Base-by-base conservation (phyloP, 192 early-diverging fungal genomes). In the Umbelopsis isabellina region DNA sequence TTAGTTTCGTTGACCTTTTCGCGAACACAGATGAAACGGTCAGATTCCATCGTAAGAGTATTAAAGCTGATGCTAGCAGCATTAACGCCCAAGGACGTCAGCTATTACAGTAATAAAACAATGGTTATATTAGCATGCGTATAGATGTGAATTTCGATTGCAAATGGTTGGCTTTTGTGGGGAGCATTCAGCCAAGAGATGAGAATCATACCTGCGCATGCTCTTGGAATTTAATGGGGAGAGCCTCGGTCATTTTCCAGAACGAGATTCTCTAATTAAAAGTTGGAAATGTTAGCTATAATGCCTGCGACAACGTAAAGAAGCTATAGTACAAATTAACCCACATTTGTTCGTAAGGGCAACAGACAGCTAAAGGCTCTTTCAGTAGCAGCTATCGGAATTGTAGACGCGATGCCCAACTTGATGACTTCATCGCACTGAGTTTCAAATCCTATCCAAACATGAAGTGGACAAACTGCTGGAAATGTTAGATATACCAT, bases 21-120 rank as follows among this genome's bases (percentile, higher is more conserved):
- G 55, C 97, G 92, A 37, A 98, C 90, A 84, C 96, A 97, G 74
- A 99, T 97, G 82, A 93, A 99, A 72, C 95, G 92, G 82, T 99
- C 96, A 10, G 96, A 97, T 79, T 99, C 95, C 83, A 99, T 91
- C 65, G 97, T 99, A 68, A 99, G 86, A 18, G 93, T 97, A 79
- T 96, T 97, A 85, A 99, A 99, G 70, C 94, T 91, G 76, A 99
- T 99, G 76, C 89, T 94, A 45, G 91, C 90, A 41, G 90, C 84
- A 82, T 96, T 95, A 77, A 99, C 91, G 67, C 94, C 94, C 73
- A 97, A 79, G 68, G 87, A 86, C 73, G 88, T 90, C 77, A 98
- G 93, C 97, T 99, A 85, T 1, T 33, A 46, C 41, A 13, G 21
- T 13, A 45, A 58, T 41, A 46, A 65, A 8, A 0, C 21, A 44